Percentiles rank a stretch among this genome's conserved stretches.
These are phyloP conservation scores for Magnaporthiopsis incrustans DNA, from an alignment of 2,329 filamentous ascomycete genomes.

Conservation along the genomic window DNA sequence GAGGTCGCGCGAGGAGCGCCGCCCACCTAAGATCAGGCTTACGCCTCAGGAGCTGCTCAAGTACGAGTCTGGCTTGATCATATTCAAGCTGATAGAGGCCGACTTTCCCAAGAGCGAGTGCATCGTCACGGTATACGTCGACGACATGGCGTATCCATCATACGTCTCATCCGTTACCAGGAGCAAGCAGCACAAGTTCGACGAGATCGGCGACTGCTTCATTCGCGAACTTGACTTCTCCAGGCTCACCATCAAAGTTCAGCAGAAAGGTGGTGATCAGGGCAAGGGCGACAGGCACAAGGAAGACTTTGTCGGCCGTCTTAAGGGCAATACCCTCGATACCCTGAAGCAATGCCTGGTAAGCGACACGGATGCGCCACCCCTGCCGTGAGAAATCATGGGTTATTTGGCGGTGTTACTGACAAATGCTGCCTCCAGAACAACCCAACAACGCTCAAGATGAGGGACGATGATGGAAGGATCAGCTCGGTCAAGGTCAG, in stretches of 20 bases:
- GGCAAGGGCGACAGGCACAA: slow-evolving; percentile 65
- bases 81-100: slow-evolving; percentile 90
- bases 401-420: background rate
- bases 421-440: slow-evolving; percentile 45
- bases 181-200: slow-evolving; percentile 62
- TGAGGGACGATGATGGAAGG: slow-evolving; percentile 71
- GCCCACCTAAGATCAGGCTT: slow-evolving; percentile 69
- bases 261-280: slow-evolving; percentile 69
- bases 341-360: slow-evolving; percentile 83
- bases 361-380: slow-evolving; percentile 25
- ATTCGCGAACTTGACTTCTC: slow-evolving; percentile 97
- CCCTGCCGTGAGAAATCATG: background rate
- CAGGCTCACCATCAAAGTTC: slow-evolving; percentile 77
- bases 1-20: slow-evolving; percentile 45
- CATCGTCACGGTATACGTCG: slow-evolving; percentile 81
- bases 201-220: slow-evolving; percentile 92
- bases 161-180: slow-evolving; percentile 75
- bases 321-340: slow-evolving; percentile 77
- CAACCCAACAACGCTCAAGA: slow-evolving; percentile 73
- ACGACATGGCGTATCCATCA: slow-evolving; percentile 88
- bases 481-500: slow-evolving; percentile 79
- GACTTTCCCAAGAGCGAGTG: slow-evolving; percentile 70
- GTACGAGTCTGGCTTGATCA: slow-evolving; percentile 84
- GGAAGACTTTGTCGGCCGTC: slow-evolving; percentile 62
- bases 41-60: slow-evolving; percentile 71